Percentiles rank a stretch among this genome's conserved stretches.
phyloP scores from a whole-genome alignment of 176 grass and related monocot species.

The Melocanna baccifera region DNA sequence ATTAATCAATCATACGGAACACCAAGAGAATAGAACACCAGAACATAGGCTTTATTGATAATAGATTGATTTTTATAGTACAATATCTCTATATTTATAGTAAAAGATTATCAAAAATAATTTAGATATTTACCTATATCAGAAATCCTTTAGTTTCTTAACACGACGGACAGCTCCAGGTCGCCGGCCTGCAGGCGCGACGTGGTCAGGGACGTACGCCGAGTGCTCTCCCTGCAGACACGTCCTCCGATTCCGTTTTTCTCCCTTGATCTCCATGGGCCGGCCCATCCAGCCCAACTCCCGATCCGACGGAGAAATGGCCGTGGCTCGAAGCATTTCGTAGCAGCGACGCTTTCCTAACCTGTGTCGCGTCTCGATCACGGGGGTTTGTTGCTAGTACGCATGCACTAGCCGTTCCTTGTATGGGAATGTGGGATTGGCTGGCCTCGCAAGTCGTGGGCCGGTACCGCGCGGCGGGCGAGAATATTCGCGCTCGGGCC shows the following conservation, averaged over 20 bases:
- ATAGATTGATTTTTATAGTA: no score
- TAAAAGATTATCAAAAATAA: no score
- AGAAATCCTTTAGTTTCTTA: no score
- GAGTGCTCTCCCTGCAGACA: neutral
- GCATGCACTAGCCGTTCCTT: no score
- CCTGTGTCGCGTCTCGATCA: no score
- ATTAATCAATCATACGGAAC: no score
- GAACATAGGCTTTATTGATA: no score
- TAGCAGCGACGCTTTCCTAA: neutral
- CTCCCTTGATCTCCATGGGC: neutral
- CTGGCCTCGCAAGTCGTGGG: neutral
- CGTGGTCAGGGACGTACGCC: neutral
- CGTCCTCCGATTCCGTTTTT: neutral
- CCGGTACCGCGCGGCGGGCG: neutral
- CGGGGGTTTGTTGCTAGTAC: no score
- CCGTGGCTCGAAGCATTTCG: neutral
- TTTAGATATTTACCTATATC: no score
- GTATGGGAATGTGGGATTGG: no score
- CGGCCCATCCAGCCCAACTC: neutral
- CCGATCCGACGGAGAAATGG: neutral
- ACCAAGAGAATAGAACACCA: no score
- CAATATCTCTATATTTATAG: no score
- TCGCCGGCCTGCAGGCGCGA: constrained; percentile 5
- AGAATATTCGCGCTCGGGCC: constrained; percentile 34
- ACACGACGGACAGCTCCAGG: constrained; percentile 44